A percentile compares a stretch with the other conserved stretches of the same genome.
These are phyloP conservation scores for Dictyostelium firmibasis DNA, from an alignment of 78 protist genomes.

Conservation along the genomic window DNA sequence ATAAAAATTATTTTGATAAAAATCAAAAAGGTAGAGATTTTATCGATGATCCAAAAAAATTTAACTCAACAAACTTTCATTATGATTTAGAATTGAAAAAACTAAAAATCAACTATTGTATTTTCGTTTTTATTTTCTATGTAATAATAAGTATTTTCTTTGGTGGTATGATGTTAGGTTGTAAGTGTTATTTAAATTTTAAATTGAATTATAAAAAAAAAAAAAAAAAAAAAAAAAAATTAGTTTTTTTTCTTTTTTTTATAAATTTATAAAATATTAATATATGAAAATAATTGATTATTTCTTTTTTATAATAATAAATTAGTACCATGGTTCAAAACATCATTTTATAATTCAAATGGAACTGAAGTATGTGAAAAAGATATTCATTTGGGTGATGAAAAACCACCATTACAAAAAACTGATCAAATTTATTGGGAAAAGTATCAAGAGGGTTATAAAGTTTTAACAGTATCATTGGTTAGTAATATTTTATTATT, in stretches of 20 bases:
- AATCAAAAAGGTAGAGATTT: not conserved
- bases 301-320: not conserved
- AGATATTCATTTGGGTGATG: not conserved
- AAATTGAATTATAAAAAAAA: too few species aligned
- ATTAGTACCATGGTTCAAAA: not conserved
- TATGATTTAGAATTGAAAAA: not conserved
- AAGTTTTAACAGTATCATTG: not conserved
- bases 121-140: not conserved
- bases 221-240: not conserved
- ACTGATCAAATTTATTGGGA: not conserved
- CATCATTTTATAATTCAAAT: not conserved
- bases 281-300: not conserved
- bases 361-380: not conserved
- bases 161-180: constrained; percentile 13
- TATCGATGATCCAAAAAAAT: not conserved
- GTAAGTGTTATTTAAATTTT: not conserved
- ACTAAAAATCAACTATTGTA: not conserved
- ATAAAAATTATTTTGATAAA: not conserved
- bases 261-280: not conserved
- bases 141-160: not conserved
- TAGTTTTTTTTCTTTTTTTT: too few species aligned
- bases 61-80: not conserved
- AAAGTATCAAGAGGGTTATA: not conserved
- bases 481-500: not conserved
- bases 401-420: constrained; percentile 6